Conservation (phyloP, 2,329 filamentous ascomycete species). For the Fusarium sp. region DNA sequence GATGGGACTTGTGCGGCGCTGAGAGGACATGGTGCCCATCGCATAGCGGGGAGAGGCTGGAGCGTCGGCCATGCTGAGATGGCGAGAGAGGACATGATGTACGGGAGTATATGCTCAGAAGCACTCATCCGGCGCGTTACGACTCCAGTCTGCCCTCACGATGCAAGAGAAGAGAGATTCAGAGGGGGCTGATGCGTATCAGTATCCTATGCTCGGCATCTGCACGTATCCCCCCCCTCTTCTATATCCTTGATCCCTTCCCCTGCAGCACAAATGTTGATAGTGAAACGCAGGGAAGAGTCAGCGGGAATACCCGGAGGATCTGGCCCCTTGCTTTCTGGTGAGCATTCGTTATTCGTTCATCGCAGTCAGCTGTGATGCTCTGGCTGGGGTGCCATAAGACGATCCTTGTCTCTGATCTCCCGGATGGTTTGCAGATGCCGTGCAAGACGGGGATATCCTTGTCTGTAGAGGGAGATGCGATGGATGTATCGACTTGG, state of each 20-base stretch:
- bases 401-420: constrained; percentile 8
- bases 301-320: constrained; percentile 5
- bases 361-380: neutral
- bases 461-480: neutral
- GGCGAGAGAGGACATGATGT: neutral
- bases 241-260: neutral
- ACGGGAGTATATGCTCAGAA: too few relatives aligned
- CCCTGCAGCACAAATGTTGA: neutral
- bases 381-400: neutral
- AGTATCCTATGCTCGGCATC: constrained; percentile 6
- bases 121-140: too few relatives aligned
- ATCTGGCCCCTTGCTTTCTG: constrained; percentile 9
- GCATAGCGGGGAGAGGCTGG: constrained; percentile 37
- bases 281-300: neutral
- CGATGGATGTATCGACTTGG: too few relatives aligned
- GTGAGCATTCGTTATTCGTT: neutral
- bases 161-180: neutral
- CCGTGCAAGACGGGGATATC: constrained; percentile 2
- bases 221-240: neutral
- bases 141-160: too few relatives aligned
- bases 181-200: neutral
- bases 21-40: constrained; percentile 36
- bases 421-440: constrained; percentile 6
- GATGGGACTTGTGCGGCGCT: constrained; percentile 32
- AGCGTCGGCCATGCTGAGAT: constrained; percentile 16